These are phyloP conservation scores for Stenocarpella maydis DNA, from an alignment of 2,329 filamentous ascomycete genomes.

Conservation along the genomic window DNA sequence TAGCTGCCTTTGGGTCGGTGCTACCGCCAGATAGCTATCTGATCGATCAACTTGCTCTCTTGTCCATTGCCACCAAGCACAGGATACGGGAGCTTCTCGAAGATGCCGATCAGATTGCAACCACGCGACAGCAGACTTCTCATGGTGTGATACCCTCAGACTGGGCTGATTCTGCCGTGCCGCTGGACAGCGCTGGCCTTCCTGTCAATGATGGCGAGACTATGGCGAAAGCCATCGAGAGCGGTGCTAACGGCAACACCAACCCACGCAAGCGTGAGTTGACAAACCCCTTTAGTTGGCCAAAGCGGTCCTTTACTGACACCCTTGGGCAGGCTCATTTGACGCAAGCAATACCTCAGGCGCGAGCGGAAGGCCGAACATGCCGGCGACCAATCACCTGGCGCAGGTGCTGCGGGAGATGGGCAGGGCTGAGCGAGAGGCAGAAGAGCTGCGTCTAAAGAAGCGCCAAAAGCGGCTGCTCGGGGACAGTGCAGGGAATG, in stretches of 20 bases:
- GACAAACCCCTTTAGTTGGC: conserved; percentile 16
- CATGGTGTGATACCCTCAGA: conserved; percentile 81
- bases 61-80: conserved; percentile 86
- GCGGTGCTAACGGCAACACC: conserved; percentile 61
- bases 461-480: conserved; percentile 69
- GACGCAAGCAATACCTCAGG: conserved; percentile 41
- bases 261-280: conserved; percentile 68
- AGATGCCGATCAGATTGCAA: conserved; percentile 76
- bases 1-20: conserved; percentile 72
- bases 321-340: conserved; percentile 48
- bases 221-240: conserved; percentile 48
- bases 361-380: conserved; percentile 35
- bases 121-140: conserved; percentile 77
- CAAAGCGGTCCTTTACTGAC: conserved; percentile 24
- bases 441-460: conserved; percentile 75
- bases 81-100: conserved; percentile 78
- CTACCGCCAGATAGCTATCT: conserved; percentile 79
- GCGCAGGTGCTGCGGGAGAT: conserved; percentile 65
- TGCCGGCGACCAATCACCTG: conserved; percentile 57
- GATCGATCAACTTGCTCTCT: conserved; percentile 81
- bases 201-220: conserved; percentile 41
- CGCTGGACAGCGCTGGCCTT: conserved; percentile 51
- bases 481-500: conserved; percentile 61
- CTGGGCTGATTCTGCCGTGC: conserved; percentile 75
- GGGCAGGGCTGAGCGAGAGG: conserved; percentile 71